Evolutionary conservation across 2,329 filamentous ascomycete genomes (phyloP).

Genomic region (Colletotrichum aenigma): DNA sequence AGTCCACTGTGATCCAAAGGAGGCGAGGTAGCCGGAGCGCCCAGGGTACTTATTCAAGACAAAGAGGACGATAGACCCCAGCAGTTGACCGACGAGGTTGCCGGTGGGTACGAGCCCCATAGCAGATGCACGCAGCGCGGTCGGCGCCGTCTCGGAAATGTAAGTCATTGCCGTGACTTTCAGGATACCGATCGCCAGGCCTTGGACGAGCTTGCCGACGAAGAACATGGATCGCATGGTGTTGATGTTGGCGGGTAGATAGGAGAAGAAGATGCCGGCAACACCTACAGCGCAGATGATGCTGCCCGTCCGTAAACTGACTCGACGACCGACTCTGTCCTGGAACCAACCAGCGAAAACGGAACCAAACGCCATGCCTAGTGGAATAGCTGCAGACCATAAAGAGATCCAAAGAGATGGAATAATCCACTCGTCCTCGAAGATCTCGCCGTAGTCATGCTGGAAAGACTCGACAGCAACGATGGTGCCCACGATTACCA

Average conservation of each 20-base stretch:
- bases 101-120: slow-evolving; percentile 32
- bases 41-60: slow-evolving; percentile 23
- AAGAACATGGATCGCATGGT: slow-evolving; percentile 28
- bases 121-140: slow-evolving; percentile 26
- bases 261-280: slow-evolving; percentile 30
- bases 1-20: slow-evolving; percentile 29
- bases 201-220: slow-evolving; percentile 28
- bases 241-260: not conserved
- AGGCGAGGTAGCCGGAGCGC: slow-evolving; percentile 25
- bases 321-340: slow-evolving; percentile 28
- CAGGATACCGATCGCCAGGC: slow-evolving; percentile 28
- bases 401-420: slow-evolving; percentile 31
- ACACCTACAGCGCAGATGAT: slow-evolving; percentile 28
- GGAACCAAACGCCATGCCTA: slow-evolving; percentile 27
- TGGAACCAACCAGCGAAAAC: slow-evolving; percentile 30
- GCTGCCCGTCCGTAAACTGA: slow-evolving; percentile 26
- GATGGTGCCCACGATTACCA: slow-evolving; percentile 30
- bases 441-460: slow-evolving; percentile 28
- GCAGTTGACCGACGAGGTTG: slow-evolving; percentile 29
- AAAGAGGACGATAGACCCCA: slow-evolving; percentile 26
- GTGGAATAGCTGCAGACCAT: slow-evolving; percentile 27
- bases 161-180: slow-evolving; percentile 42
- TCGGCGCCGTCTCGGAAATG: slow-evolving; percentile 31
- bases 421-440: slow-evolving; percentile 26
- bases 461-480: slow-evolving; percentile 31